Percentiles rank a stretch among this genome's conserved stretches.
These are phyloP conservation scores for Arachis stenosperma DNA, from an alignment of 306 rosid genomes.

Conservation along the genomic window DNA sequence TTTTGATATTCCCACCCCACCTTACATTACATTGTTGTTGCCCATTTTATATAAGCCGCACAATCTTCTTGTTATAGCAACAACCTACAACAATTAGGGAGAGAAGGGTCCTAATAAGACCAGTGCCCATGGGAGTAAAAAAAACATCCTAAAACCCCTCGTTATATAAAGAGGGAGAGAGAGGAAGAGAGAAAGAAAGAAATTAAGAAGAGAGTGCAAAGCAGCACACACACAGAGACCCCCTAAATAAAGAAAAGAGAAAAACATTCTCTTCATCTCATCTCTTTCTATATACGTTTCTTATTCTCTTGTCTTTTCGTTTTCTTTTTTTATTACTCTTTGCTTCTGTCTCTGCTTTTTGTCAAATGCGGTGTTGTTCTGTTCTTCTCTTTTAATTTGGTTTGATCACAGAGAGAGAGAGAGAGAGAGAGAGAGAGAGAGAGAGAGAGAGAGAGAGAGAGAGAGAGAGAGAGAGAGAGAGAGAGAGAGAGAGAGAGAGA, in stretches of 20 bases:
- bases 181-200: no score
- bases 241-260: constrained; percentile 7
- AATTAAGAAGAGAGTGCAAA: constrained; percentile 12
- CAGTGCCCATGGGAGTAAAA: constrained; percentile 22
- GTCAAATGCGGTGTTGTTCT: constrained; percentile 29
- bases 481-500: no score
- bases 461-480: no score
- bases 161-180: constrained; percentile 34
- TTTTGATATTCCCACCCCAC: constrained; percentile 24
- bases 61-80: constrained; percentile 25
- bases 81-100: constrained; percentile 38
- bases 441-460: no score
- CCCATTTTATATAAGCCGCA: constrained; percentile 39
- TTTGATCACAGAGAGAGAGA: constrained; percentile 42
- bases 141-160: background rate
- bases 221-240: constrained; percentile 1
- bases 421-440: constrained; percentile 1
- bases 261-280: constrained; percentile 42
- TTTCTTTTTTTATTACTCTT: background rate
- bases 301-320: constrained; percentile 3
- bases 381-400: constrained; percentile 49
- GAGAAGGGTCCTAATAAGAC: background rate
- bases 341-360: constrained; percentile 32
- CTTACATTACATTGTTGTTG: background rate
- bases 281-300: background rate